Evolutionary conservation across 495 filamentous ascomycete species (phyloP).

Genomic region (Penicillium silybi): DNA sequence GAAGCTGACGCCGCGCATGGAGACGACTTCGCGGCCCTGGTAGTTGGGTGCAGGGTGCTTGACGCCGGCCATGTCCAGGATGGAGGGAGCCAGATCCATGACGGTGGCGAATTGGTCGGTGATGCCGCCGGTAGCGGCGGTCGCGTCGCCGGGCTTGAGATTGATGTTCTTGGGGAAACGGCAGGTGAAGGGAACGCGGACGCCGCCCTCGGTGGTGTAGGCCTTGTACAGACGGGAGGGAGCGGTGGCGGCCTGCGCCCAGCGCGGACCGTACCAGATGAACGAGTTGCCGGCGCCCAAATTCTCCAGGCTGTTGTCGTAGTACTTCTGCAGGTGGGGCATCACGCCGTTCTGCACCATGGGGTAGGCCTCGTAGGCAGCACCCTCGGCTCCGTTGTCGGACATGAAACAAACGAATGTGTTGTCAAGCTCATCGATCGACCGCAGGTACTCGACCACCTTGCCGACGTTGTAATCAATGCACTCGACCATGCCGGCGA

Average conservation of each 20-base stretch:
- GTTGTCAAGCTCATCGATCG: slow-evolving; percentile 58
- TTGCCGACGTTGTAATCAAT: slow-evolving; percentile 60
- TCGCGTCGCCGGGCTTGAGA: slow-evolving; percentile 16
- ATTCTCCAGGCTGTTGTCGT: slow-evolving; percentile 59
- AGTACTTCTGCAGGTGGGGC: slow-evolving; percentile 56
- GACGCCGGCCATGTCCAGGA: slow-evolving; percentile 59
- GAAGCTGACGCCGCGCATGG: slow-evolving; percentile 54
- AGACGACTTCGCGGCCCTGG: slow-evolving; percentile 52
- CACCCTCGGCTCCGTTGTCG: slow-evolving; percentile 63
- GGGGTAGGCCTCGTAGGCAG: slow-evolving; percentile 57
- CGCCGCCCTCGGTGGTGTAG: slow-evolving; percentile 59
- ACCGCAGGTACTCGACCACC: slow-evolving; percentile 51
- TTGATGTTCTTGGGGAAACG: slow-evolving; percentile 38
- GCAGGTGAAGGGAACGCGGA: slow-evolving; percentile 56
- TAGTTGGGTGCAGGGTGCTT: slow-evolving; percentile 55
- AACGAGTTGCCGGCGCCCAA: slow-evolving; percentile 58
- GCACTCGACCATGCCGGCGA: slow-evolving; percentile 61
- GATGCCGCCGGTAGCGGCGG: slow-evolving; percentile 33
- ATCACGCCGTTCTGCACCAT: slow-evolving; percentile 50
- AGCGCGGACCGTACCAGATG: slow-evolving; percentile 63
- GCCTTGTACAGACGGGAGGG: slow-evolving; percentile 60
- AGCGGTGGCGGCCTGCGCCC: slow-evolving; percentile 62
- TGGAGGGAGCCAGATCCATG: slow-evolving; percentile 60
- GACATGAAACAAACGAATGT: slow-evolving; percentile 63
- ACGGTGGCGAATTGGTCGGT: slow-evolving; percentile 57